Evolutionary conservation across 495 filamentous ascomycete species (phyloP), one percentile per base, ranked within the genome.

Genomic region (Tetracladium marchalianum): DNA sequence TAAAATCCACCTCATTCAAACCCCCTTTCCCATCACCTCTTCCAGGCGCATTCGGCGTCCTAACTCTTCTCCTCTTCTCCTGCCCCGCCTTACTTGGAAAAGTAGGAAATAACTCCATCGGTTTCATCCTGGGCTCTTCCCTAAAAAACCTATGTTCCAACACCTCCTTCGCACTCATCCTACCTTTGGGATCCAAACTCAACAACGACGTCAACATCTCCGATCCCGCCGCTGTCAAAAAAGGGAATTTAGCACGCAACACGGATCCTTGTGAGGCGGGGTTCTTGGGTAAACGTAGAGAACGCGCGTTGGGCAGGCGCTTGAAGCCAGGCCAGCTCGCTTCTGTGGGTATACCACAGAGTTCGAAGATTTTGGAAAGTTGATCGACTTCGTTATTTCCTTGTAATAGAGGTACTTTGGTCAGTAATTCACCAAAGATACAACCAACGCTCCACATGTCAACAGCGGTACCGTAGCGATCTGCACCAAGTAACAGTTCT

Each of bases 391-490:
- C 92, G 63, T 92, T 95, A 62, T 86, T 89, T 32, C 92, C 92
- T 62, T 92, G 87, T 0, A 98, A 65, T 18, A 97, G 61, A 2
- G 89, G 87, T 48, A 89, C 81, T 47, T 87, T 87, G 41, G 75
- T 80, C 4, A 96, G 69, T 5, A 98, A 76, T 64, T 98, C 90
- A 44, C 83, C 92, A 62, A 98, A 95, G 58, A 98, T 92, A 67
- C 92, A 98, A 11, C 92, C 92, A 8, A 96, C 68, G 63, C 84
- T 90, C 92, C 92, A 98, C 73, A 95, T 81, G 66, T 98, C 92
- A 47, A 98, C 72, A 51, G 84, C 79, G 0, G 68, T 59, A 39
- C 76, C 82, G 69, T 98, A 98, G 16, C 72, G 74, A 33, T 77
- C 73, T 1, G 86, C 74, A 19, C 92, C 92, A 10, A 98, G 75